Evolutionary conservation across 768 basidiomycete species (phyloP), one percentile per base, ranked within the genome.

Genomic region (Mycena sanguinolenta): DNA sequence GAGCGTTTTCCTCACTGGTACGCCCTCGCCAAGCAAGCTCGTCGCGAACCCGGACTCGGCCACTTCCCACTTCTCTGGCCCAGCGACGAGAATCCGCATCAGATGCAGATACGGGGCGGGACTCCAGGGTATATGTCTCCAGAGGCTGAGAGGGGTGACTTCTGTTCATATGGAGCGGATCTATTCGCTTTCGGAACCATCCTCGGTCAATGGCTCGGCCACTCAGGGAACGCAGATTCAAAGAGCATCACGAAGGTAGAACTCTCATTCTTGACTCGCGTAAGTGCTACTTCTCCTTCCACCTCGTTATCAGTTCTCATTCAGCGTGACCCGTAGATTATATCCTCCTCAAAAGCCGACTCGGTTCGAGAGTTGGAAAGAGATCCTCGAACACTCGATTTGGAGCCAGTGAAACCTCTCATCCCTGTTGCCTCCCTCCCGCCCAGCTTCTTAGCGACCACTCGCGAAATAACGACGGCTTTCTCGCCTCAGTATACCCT

Each of bases 371-470:
- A 21, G 8, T 2, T 63, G 30, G 25, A 14, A 2, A 1, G 46
- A 69, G 30, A 7, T 69, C 12, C 30, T 50, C 16, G 46, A 25
- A 0, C 68, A 69, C 30, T 19, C 62, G 17, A 27, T 69, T 17
- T 69, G 61, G 61, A n/a, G n/a, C 21, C 10, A 5, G 5, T 32
- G 62, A n/a, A 57, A 50, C 61, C 16, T 39, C 13, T 14, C 39
- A 1, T 25, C 46, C n/a, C n/a, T n/a, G n/a, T n/a, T n/a, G n/a
- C n/a, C n/a, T n/a, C n/a, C n/a, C n/a, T n/a, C n/a, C n/a, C n/a
- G n/a, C n/a, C n/a, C n/a, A n/a, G n/a, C n/a, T n/a, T n/a, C n/a
- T n/a, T n/a, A n/a, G n/a, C n/a, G n/a, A n/a, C n/a, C n/a, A n/a
- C n/a, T n/a, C n/a, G n/a, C n/a, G n/a, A n/a, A n/a, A n/a, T n/a